Evolutionary conservation across 257 asterid genomes (phyloP).

Genomic region (Ophiorrhiza pumila): DNA sequence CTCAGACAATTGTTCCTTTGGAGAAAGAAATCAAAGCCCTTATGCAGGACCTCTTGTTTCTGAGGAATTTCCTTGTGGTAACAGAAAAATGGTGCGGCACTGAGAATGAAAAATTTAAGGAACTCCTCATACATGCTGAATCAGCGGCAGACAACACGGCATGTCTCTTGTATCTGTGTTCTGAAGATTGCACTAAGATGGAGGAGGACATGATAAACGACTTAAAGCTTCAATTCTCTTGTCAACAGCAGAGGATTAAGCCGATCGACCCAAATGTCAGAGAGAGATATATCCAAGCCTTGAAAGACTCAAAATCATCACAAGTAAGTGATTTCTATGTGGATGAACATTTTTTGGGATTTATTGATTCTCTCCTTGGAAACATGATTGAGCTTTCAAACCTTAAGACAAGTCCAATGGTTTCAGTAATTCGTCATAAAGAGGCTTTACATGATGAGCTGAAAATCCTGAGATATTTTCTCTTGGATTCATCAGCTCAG

Average conservation of each 20-base stretch:
- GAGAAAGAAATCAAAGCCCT: neutral
- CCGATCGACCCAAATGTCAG: neutral
- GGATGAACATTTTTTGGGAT: neutral
- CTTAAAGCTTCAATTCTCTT: neutral
- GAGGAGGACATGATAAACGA: neutral
- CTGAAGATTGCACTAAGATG: neutral
- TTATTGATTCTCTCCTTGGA: slow-evolving; percentile 14
- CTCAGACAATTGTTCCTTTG: too few species aligned
- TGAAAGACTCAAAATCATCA: slow-evolving; percentile 7
- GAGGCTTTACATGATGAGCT: neutral
- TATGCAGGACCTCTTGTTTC: neutral
- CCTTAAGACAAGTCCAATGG: neutral
- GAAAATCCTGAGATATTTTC: neutral
- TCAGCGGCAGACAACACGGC: neutral
- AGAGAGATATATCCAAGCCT: neutral
- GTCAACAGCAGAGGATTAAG: neutral
- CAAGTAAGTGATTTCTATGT: too few species aligned
- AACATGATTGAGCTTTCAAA: neutral
- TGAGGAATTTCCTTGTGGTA: neutral
- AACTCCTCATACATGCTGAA: neutral
- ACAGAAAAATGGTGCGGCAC: neutral
- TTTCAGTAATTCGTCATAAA: neutral
- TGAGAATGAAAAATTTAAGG: neutral
- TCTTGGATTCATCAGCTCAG: too few species aligned
- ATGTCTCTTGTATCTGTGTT: neutral